Evolutionary conservation across 2,329 filamentous ascomycete species (phyloP).

Genomic region (Cytospora mali): DNA sequence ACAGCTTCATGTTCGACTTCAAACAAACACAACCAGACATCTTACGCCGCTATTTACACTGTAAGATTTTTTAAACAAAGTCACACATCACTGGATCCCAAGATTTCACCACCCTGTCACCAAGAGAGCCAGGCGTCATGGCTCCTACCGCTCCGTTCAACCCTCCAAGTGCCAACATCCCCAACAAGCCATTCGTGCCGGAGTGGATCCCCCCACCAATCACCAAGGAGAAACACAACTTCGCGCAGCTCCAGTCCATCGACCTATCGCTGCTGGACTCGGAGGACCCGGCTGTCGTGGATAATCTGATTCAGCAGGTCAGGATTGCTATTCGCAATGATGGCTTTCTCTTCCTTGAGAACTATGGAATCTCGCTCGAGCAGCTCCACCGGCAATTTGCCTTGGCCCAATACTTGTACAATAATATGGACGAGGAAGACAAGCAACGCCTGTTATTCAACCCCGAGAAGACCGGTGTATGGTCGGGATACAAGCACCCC

Average conservation of each 20-base stretch:
- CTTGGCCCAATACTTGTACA: conserved; percentile 52
- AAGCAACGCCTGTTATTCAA: conserved; percentile 50
- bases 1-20: too few species aligned
- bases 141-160: conserved; percentile 43
- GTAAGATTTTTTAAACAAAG: not conserved
- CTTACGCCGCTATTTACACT: too few species aligned
- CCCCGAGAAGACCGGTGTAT: conserved; percentile 48
- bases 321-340: conserved; percentile 47
- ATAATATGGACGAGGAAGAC: conserved; percentile 53
- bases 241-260: conserved; percentile 46
- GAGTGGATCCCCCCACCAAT: conserved; percentile 47
- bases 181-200: conserved; percentile 46
- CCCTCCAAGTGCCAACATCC: conserved; percentile 42
- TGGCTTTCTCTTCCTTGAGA: conserved; percentile 51
- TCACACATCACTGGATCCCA: too few species aligned
- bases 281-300: conserved; percentile 44
- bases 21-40: too few species aligned
- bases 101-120: too few species aligned
- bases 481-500: conserved; percentile 54
- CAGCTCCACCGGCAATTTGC: conserved; percentile 53
- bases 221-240: conserved; percentile 48
- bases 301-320: conserved; percentile 45
- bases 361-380: conserved; percentile 52
- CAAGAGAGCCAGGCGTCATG: too few species aligned
- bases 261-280: conserved; percentile 48